Evolutionary conservation across 192 early-diverging fungal genomes (phyloP).

Genomic region (Linnemannia zychae): DNA sequence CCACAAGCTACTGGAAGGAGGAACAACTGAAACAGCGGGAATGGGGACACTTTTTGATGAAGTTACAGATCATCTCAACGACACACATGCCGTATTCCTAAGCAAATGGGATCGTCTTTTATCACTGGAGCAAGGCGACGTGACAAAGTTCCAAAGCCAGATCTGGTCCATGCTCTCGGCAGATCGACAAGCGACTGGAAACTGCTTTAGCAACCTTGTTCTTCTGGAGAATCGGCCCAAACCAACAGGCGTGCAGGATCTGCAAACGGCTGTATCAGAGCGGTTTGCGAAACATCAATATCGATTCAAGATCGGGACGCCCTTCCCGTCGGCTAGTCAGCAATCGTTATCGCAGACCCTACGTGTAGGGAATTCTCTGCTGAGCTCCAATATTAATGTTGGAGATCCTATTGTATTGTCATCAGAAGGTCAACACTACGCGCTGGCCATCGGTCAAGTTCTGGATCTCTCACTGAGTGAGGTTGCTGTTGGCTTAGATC

Average conservation of each 20-base stretch:
- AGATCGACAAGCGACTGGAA: conserved; percentile 64
- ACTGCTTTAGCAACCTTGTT: conserved; percentile 30
- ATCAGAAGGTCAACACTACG: conserved; percentile 76
- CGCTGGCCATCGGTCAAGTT: conserved; percentile 84
- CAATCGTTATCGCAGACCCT: conserved; percentile 35
- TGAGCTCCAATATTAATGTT: conserved; percentile 66
- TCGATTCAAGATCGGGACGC: conserved; percentile 22
- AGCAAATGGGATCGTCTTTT: conserved; percentile 84
- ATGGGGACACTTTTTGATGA: conserved; percentile 74
- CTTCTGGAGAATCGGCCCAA: conserved; percentile 36
- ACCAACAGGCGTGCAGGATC: conserved; percentile 12
- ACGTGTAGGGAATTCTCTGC: conserved; percentile 33
- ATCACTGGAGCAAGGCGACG: conserved; percentile 81
- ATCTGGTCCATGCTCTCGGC: conserved; percentile 74
- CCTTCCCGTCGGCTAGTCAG: background rate
- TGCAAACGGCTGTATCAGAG: background rate
- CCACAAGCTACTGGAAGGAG: conserved; percentile 82
- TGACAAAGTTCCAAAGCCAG: conserved; percentile 69
- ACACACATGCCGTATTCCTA: conserved; percentile 77
- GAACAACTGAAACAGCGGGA: conserved; percentile 68
- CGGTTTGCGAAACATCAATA: conserved; percentile 31
- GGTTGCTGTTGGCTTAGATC: conserved; percentile 72
- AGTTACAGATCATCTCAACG: conserved; percentile 69
- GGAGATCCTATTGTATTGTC: conserved; percentile 91
- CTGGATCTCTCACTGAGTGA: conserved; percentile 60